A percentile compares a stretch with the other conserved stretches of the same genome.
These are phyloP conservation scores for Venturia effusa DNA, from an alignment of 2,329 filamentous ascomycete species.

Conservation along the genomic window DNA sequence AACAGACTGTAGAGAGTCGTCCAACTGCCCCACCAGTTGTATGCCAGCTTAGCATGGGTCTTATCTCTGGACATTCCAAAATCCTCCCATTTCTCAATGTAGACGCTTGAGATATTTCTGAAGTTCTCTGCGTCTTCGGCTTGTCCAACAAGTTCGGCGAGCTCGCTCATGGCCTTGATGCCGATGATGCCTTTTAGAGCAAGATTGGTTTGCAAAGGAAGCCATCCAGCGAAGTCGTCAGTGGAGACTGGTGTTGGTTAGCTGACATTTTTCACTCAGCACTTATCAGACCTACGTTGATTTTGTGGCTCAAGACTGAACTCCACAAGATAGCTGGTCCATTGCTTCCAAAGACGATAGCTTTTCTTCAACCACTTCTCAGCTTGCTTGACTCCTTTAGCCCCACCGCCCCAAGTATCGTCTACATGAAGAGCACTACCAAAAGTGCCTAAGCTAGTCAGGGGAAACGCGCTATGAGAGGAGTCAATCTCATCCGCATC, in stretches of 20 bases:
- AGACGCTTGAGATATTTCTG: constrained; percentile 51
- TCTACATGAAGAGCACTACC: constrained; percentile 49
- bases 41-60: constrained; percentile 66
- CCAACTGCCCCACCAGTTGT: constrained; percentile 72
- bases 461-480: constrained; percentile 33
- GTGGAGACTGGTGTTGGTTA: constrained; percentile 48
- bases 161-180: constrained; percentile 65
- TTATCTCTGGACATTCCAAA: constrained; percentile 59
- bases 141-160: constrained; percentile 53
- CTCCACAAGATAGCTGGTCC: constrained; percentile 69
- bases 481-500: background rate
- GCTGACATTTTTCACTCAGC: background rate
- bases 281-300: constrained; percentile 40
- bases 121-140: constrained; percentile 48
- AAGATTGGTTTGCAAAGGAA: constrained; percentile 70
- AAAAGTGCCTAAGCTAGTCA: constrained; percentile 37
- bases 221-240: constrained; percentile 72
- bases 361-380: constrained; percentile 56
- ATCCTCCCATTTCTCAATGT: constrained; percentile 62
- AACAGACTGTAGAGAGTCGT: constrained; percentile 81
- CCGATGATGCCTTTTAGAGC: constrained; percentile 77
- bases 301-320: constrained; percentile 63
- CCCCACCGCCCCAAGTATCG: constrained; percentile 45
- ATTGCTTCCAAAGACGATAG: constrained; percentile 64
- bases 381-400: constrained; percentile 45